Percentiles rank a stretch among this genome's conserved stretches.
These are phyloP conservation scores for Fusarium sp. DNA, from an alignment of 2,329 filamentous ascomycete species.

Conservation along the genomic window DNA sequence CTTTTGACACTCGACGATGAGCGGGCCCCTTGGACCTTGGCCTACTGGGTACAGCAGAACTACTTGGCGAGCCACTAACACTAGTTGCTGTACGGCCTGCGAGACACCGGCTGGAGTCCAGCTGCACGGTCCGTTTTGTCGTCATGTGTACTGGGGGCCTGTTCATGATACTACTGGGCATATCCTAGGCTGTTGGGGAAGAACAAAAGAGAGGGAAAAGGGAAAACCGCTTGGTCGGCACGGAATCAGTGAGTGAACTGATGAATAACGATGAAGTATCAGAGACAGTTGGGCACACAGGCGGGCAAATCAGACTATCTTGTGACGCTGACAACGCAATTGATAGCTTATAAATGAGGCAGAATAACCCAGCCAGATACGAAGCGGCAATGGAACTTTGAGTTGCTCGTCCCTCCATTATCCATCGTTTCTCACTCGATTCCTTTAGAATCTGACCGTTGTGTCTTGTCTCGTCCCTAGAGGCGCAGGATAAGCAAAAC, in stretches of 20 bases:
- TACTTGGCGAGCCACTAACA: slow-evolving; percentile 35
- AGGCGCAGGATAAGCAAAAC: neutral
- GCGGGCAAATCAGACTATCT: neutral
- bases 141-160: slow-evolving; percentile 36
- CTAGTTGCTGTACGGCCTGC: slow-evolving; percentile 11
- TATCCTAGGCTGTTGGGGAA: slow-evolving; percentile 5
- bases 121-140: slow-evolving; percentile 36
- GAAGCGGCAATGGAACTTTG: slow-evolving; percentile 4
- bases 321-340: slow-evolving; percentile 29
- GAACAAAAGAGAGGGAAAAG: neutral
- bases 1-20: neutral
- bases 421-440: slow-evolving; percentile 19
- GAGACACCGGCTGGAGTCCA: slow-evolving; percentile 32
- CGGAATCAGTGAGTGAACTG: neutral
- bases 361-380: neutral
- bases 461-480: neutral
- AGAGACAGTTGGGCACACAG: slow-evolving; percentile 16
- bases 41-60: neutral
- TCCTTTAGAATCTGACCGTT: slow-evolving; percentile 17
- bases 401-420: neutral
- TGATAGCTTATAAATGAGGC: slow-evolving; percentile 28
- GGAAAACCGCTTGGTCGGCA: slow-evolving; percentile 22
- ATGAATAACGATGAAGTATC: slow-evolving; percentile 28
- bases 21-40: neutral
- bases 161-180: neutral